Evolutionary conservation across 2,329 filamentous ascomycete species (phyloP).

Genomic region (Fusarium pseudonygamai): DNA sequence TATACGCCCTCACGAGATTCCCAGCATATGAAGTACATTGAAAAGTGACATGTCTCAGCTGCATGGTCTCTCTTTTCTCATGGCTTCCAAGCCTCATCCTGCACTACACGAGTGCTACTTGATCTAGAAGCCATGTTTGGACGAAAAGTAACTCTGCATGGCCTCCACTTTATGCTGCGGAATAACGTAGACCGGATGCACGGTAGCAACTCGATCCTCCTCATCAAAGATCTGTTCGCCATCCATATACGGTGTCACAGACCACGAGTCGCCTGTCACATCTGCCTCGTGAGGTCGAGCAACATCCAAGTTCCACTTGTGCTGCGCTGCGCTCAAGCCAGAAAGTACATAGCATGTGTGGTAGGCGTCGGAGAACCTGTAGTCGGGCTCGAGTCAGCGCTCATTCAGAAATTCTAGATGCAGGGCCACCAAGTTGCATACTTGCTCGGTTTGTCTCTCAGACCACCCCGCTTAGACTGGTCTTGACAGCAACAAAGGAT

Average conservation of each 20-base stretch:
- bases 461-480: constrained; percentile 73
- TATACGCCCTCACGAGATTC: background rate
- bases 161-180: constrained; percentile 74
- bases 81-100: background rate
- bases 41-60: constrained; percentile 2
- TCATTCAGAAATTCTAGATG: constrained; percentile 22
- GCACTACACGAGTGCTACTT: constrained; percentile 2
- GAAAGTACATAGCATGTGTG: constrained; percentile 93
- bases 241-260: constrained; percentile 59
- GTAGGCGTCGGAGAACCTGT: constrained; percentile 82
- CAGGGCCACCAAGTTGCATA: constrained; percentile 55
- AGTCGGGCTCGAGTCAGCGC: constrained; percentile 33
- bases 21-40: background rate
- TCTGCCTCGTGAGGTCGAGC: constrained; percentile 47
- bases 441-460: constrained; percentile 94
- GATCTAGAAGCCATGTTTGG: constrained; percentile 65
- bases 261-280: constrained; percentile 55
- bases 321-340: constrained; percentile 84
- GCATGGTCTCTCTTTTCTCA: constrained; percentile 20
- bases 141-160: constrained; percentile 71
- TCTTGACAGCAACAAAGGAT: constrained; percentile 91
- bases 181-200: constrained; percentile 89
- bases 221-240: constrained; percentile 74
- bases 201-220: constrained; percentile 72
- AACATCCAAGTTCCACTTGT: constrained; percentile 64